Evolutionary conservation across 371 early-diverging fungal species (phyloP).

Genomic region (Smittium mucronatum): DNA sequence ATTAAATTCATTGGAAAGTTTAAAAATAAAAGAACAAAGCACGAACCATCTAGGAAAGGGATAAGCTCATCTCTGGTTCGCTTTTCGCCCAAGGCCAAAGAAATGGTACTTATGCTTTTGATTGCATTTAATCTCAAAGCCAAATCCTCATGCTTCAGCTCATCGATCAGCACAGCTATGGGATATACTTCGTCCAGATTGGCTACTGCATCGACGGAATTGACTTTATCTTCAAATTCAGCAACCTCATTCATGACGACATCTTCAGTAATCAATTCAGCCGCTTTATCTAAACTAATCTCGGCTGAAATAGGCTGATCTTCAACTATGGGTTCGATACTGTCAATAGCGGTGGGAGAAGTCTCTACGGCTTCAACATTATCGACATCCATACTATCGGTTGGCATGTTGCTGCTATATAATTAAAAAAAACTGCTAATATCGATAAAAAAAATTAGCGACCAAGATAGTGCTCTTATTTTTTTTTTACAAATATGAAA

Average conservation of each 20-base stretch:
- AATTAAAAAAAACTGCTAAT: too few species aligned
- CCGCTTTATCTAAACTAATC: not conserved
- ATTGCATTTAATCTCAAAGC: constrained; percentile 83
- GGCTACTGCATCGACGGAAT: not conserved
- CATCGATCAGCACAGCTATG: constrained; percentile 87
- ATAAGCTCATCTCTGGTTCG: constrained; percentile 90
- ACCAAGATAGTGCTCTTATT: too few species aligned
- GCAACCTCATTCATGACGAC: not conserved
- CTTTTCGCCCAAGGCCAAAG: constrained; percentile 86
- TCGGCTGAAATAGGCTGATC: not conserved
- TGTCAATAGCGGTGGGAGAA: not conserved
- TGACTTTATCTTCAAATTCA: not conserved
- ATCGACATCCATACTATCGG: constrained; percentile 6
- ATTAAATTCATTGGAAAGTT: not conserved
- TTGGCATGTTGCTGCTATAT: not conserved
- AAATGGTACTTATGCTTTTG: constrained; percentile 76
- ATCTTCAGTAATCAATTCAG: not conserved
- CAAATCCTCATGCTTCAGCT: constrained; percentile 94
- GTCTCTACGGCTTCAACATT: not conserved
- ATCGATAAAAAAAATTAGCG: too few species aligned
- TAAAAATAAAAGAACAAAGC: not conserved
- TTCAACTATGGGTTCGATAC: not conserved
- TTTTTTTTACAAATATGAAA: too few species aligned
- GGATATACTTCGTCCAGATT: constrained; percentile 42
- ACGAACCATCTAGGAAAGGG: constrained; percentile 87